These are phyloP conservation scores for Oryza punctata DNA, from an alignment of 176 grass and related monocot species.

Conservation along the genomic window DNA sequence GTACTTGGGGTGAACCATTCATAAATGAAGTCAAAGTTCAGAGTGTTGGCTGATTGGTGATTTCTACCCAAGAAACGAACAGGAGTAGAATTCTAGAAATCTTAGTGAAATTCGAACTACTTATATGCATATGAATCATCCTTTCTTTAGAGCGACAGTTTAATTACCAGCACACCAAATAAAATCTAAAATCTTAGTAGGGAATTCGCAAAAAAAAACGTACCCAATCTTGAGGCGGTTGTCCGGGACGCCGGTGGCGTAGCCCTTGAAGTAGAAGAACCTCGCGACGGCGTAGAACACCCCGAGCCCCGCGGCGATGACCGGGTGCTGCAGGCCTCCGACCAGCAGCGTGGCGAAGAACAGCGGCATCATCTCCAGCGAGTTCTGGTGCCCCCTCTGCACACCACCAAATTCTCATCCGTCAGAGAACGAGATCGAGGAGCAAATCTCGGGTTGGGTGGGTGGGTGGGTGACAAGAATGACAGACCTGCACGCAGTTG, in stretches of 20 bases:
- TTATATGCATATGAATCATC: not conserved
- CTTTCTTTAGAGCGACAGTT: no score
- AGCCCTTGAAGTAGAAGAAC: slow-evolving; percentile 99
- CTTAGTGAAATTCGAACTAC: not conserved
- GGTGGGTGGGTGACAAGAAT: not conserved
- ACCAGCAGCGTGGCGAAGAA: slow-evolving; percentile 88
- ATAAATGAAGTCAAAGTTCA: not conserved
- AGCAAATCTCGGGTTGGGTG: not conserved
- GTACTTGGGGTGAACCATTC: not conserved
- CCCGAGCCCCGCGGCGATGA: slow-evolving; percentile 64
- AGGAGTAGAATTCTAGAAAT: not conserved
- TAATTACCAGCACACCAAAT: no score
- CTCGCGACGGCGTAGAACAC: slow-evolving; percentile 66
- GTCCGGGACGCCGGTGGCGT: slow-evolving; percentile 75
- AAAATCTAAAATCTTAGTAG: no score
- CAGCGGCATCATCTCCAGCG: slow-evolving; percentile 87
- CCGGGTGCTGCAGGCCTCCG: slow-evolving; percentile 78
- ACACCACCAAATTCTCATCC: not conserved
- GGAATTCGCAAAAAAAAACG: not conserved
- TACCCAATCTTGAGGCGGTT: slow-evolving; percentile 96
- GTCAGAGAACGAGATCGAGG: not conserved
- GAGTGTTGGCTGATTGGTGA: not conserved
- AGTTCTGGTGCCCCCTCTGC: slow-evolving; percentile 99
- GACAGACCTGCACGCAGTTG: slow-evolving; percentile 90
- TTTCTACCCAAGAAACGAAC: not conserved